These are phyloP conservation scores for Ambrosia artemisiifolia DNA, from an alignment of 129 eudicot genomes.

Conservation along the genomic window DNA sequence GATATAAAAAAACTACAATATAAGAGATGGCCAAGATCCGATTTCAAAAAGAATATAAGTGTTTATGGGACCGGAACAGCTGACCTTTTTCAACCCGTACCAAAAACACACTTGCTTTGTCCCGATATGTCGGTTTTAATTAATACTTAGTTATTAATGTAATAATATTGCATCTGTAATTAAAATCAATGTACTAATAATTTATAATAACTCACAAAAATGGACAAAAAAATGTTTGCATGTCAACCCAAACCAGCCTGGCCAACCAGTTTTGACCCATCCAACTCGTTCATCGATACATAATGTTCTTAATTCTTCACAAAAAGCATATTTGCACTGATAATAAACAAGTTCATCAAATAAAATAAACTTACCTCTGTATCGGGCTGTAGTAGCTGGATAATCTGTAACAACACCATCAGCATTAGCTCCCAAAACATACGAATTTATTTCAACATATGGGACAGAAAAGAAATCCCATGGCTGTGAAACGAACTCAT, in stretches of 20 bases:
- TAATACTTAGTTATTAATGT: too few species aligned
- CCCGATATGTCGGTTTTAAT: too few species aligned
- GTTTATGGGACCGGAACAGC: too few species aligned
- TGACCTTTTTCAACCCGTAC: too few species aligned
- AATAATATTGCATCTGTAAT: neutral
- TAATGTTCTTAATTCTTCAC: neutral
- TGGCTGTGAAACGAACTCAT: conserved; percentile 78
- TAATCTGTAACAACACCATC: conserved; percentile 38
- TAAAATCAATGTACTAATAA: neutral
- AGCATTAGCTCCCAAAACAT: conserved; percentile 29
- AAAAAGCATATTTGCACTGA: neutral
- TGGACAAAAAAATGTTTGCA: neutral
- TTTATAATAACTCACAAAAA: neutral
- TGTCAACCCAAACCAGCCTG: neutral
- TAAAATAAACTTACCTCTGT: conserved; percentile 32
- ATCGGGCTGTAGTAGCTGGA: conserved; percentile 43
- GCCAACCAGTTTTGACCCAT: neutral
- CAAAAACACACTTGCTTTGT: too few species aligned
- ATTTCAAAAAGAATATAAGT: too few species aligned
- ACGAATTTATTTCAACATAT: conserved; percentile 55
- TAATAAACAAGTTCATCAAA: neutral
- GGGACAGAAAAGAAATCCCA: conserved; percentile 95
- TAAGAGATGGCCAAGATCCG: too few species aligned
- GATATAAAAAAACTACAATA: too few species aligned
- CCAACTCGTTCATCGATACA: neutral